Percentiles rank a stretch among this genome's conserved stretches.
Conservation (phyloP, 2,329 filamentous ascomycete genomes). For the Sporothrix euskadiensis region DNA sequence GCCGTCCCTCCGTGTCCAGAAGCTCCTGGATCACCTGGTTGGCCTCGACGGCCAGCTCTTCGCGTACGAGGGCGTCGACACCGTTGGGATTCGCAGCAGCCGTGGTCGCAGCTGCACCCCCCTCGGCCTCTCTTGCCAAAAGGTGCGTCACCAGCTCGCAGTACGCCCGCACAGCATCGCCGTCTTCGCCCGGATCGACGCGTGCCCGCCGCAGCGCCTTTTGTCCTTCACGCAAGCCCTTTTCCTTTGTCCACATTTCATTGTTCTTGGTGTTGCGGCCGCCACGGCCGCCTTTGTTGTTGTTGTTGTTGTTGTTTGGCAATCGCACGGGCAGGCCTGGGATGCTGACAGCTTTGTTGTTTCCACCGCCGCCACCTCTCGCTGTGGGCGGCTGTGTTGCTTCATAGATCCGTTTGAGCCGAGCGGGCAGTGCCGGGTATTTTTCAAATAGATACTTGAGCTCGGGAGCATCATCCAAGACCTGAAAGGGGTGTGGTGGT, state of each 20-base stretch:
- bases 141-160: conserved; percentile 57
- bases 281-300: background rate
- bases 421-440: conserved; percentile 53
- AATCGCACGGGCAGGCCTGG: background rate
- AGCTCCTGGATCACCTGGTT: conserved; percentile 54
- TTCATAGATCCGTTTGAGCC: conserved; percentile 52
- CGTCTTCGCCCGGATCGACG: conserved; percentile 53
- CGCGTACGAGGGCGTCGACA: conserved; percentile 42
- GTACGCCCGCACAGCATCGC: conserved; percentile 62
- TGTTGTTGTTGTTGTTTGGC: background rate
- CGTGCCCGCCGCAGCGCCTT: conserved; percentile 54
- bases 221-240: conserved; percentile 58
- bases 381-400: conserved; percentile 50
- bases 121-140: conserved; percentile 43
- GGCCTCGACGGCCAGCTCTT: conserved; percentile 51
- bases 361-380: conserved; percentile 12
- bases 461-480: conserved; percentile 53
- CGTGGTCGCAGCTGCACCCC: conserved; percentile 16
- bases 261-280: background rate
- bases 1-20: conserved; percentile 46
- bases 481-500: conserved; percentile 50
- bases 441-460: conserved; percentile 53
- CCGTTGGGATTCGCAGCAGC: background rate
- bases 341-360: background rate
- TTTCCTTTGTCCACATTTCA: conserved; percentile 56